Evolutionary conservation across 225 moss, liverwort and hornwort species (phyloP), one percentile per base, ranked within the genome.

Genomic region (Thuidium tamariscinum): DNA sequence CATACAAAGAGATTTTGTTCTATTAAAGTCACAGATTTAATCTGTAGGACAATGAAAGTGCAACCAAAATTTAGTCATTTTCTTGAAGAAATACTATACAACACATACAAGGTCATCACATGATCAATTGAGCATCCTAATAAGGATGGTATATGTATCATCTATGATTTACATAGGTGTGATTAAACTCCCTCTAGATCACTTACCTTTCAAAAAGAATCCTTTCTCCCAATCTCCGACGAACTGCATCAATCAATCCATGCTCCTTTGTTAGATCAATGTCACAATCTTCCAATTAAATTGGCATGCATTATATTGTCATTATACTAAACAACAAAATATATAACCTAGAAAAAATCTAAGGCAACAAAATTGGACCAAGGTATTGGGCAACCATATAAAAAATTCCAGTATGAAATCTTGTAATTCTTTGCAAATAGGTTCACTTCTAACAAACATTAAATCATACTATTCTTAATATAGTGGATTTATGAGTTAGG

Each of bases 151-250:
- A 26, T 16, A 56, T 26, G 60, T 48, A n/a, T 25, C 73, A 60
- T 36, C 36, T 69, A 44, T 32, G 11, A 73, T 36, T 60, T 48
- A 61, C 2, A 9, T 27, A 74, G 27, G 44, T n/a, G 17, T 36
- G 59, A 72, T 27, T 17, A 36, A 61, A 61, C 11, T 65, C 51
- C 26, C 20, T 36, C 21, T 23, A 14, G 1, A 41, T 91, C 93
- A 93, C 73, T 74, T 88, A 19, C 95, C 97, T 67, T 93, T 90
- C 9, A 91, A 72, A 61, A 96, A 97, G 52, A 84, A 85, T 74
- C 95, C 95, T 89, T 96, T 93, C 68, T 92, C 86, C 97, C 95
- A 96, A 71, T 89, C 85, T 88, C 96, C 95, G 63, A 93, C 87
- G 75, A 97, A 94, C 94, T 95, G 89, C 84, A 88, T 83, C 62